These are phyloP conservation scores for Aurinia saxatilis DNA, from an alignment of 345 rosid species.

Conservation along the genomic window DNA sequence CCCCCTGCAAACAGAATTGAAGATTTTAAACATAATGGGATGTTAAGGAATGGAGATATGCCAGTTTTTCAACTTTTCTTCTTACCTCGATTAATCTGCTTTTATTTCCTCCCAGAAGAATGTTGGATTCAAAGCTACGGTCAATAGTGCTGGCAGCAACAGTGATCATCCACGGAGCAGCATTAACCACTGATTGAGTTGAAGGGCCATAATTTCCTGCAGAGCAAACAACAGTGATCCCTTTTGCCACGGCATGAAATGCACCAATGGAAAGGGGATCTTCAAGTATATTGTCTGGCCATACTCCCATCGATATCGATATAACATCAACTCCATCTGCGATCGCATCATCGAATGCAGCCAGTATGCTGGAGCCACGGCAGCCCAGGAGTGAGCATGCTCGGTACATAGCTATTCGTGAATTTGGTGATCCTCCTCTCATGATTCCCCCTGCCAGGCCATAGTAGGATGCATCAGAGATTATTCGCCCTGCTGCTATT, in stretches of 20 bases:
- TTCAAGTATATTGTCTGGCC: slow-evolving; percentile 10
- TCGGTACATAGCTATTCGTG: slow-evolving; percentile 28
- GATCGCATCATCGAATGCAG: slow-evolving; percentile 29
- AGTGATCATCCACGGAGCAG: slow-evolving; percentile 56
- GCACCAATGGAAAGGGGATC: slow-evolving; percentile 30
- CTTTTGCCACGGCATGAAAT: slow-evolving; percentile 29
- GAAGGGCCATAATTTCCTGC: slow-evolving; percentile 45
- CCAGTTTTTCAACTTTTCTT: background rate
- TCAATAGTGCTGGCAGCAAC: slow-evolving; percentile 49
- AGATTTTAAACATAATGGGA: background rate
- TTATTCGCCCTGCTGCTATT: slow-evolving; percentile 19
- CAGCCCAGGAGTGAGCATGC: slow-evolving; percentile 17
- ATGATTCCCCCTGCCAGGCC: slow-evolving; percentile 24
- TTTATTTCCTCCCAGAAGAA: slow-evolving; percentile 27
- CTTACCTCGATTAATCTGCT: slow-evolving; percentile 3
- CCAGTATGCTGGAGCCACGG: slow-evolving; percentile 21
- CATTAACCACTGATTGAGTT: slow-evolving; percentile 35
- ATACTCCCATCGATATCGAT: slow-evolving; percentile 22
- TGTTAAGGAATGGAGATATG: background rate
- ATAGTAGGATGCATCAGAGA: slow-evolving; percentile 24
- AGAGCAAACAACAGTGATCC: slow-evolving; percentile 30
- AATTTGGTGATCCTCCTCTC: slow-evolving; percentile 27
- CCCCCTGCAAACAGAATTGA: slow-evolving; percentile 45
- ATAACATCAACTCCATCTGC: slow-evolving; percentile 28
- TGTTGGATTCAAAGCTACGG: slow-evolving; percentile 37